Conservation (phyloP, 495 filamentous ascomycete species). For the Xylaria sp. region DNA sequence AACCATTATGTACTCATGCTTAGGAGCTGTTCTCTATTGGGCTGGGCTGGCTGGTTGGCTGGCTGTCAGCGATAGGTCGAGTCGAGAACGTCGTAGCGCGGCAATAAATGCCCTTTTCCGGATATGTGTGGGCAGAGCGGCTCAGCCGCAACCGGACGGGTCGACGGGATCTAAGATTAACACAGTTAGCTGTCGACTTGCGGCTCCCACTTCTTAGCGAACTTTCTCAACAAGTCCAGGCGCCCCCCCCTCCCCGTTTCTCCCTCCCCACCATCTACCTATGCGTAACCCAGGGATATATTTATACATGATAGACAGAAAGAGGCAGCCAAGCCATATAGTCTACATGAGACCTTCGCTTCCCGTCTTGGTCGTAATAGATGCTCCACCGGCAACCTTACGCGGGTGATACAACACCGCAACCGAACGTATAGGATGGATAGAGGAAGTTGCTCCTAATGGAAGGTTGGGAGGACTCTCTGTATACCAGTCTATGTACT, state of each 20-base stretch:
- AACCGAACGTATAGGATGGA: no score
- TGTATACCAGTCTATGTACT: constrained; percentile 2
- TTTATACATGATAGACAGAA: neutral
- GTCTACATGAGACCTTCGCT: constrained; percentile 12
- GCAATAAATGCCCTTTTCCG: neutral
- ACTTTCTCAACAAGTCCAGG: neutral
- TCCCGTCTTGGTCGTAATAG: neutral
- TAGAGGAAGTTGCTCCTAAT: neutral
- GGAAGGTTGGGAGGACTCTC: neutral
- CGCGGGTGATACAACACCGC: neutral
- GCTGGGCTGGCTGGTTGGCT: no score
- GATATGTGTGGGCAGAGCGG: neutral
- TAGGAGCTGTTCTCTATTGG: neutral
- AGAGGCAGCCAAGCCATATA: neutral
- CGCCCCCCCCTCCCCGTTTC: no score
- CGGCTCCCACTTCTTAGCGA: constrained; percentile 7
- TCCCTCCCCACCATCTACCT: neutral
- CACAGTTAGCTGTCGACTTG: neutral
- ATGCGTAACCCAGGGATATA: no score
- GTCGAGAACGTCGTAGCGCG: neutral
- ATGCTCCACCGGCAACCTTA: neutral
- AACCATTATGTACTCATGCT: constrained; percentile 2
- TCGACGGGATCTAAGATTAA: neutral
- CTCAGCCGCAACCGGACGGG: constrained; percentile 12
- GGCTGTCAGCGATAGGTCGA: neutral